Base-by-base conservation (phyloP, 1,284 basidiomycete species). In the Clitocybe nebularis region DNA sequence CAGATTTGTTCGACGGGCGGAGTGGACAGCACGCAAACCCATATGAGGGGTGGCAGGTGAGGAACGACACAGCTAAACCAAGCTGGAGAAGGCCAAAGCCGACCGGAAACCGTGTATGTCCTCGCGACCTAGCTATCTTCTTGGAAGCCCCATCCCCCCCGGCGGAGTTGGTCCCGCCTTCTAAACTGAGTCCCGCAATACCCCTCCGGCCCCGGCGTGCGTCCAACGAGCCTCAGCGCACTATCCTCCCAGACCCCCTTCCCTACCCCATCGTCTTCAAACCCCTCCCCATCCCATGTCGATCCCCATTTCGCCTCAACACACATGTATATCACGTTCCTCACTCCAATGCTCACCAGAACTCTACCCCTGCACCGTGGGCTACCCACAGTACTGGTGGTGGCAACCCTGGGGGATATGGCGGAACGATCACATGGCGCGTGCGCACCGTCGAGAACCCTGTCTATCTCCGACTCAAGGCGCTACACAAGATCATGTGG, bases 391-490 rank as follows among this genome's bases (percentile, higher is more conserved):
- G 13, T 16, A 11, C 11, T 5, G 17, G 20, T 14, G 26, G n/a
- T 4, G 14, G 22, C n/a, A 17, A 4, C 3, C n/a, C 60, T 60
- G 34, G 59, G 58, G 17, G 53, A 52, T 17, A 57, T 55, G 4
- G 58, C 61, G 19, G 60, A 2, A 34, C 14, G 2, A 16, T 41
- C 13, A 58, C 57, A 14, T 55, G 58, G 42, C 54, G 66, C 23
- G 52, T 77, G 48, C 67, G 80, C 5, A 73, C 74, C 2, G 68
- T 83, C 2, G 74, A 74, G 36, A 83, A 84, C 50, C 80, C 80
- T 2, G 68, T 75, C 30, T 66, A 72, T 45, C 64, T 83, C 37
- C 67, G 79, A 2, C 55, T 83, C 32, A 71, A 69, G 54, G 80
- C 81, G 13, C 57, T 79, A 52, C 72, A 77, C 52, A 81, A 81